Base-by-base conservation (phyloP, 257 asterid genomes). In the Nemophila menziesii region DNA sequence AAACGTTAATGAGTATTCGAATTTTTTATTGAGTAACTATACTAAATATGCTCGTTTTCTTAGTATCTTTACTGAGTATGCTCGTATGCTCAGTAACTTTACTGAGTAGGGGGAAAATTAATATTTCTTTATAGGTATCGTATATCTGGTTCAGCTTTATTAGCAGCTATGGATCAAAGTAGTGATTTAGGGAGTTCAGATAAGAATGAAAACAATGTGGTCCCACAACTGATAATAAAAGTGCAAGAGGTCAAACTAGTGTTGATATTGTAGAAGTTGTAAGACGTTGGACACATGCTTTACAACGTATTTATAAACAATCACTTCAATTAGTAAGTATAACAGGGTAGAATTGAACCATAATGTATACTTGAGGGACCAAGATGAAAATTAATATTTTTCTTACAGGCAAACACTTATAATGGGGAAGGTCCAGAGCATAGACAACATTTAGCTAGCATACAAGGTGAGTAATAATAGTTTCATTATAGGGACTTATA, bases 221-320 rank as follows among this genome's bases (percentile, higher is more conserved):
- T 65, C 56, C 79, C 45, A 75, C 77, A 46, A 49, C 62, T 39
- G 93, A 87, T 63, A 95, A 83, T 41, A 83, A 78, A 68, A 78
- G 56, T 58, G 59, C 66, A 39, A 78, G 90, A 68, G 81, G 90
- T 51, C 95, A 83, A 64, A 81, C 95, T 15, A 78, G 92, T 60
- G 97, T 87, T 63, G 97, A 87, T 63, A 72, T 87, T 57, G 92
- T 95, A 40, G 97, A 87, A 68, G 87, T 87, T 62, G 60, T 87
- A 75, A 67, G 97, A 48, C 84, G 97, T 37, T 87, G 97, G 97
- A 87, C 97, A 3, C 97, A 87, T 70, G 93, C 97, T 62, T 74
- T 87, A 64, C 93, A 83, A 68, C 95, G 97, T 13, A 79, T 87
- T 60, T 92, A 87, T 67, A 87, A 80, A 50, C 97, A 87, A 56